Conservation (phyloP, 345 rosid species). For the Brassica incana region DNA sequence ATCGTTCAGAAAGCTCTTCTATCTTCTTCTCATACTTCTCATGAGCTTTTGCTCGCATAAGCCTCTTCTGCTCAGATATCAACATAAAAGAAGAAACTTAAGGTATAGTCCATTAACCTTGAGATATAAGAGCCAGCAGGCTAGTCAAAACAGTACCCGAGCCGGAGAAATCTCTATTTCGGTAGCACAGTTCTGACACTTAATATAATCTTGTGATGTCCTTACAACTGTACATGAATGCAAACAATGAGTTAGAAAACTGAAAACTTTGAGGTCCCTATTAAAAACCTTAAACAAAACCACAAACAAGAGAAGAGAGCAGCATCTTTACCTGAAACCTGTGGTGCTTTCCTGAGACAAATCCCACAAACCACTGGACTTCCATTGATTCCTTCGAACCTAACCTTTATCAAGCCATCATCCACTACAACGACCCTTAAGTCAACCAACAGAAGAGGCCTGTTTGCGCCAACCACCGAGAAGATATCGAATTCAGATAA, state of each 20-base stretch:
- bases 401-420: slow-evolving; percentile 57
- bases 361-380: slow-evolving; percentile 80
- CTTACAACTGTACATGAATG: slow-evolving; percentile 46
- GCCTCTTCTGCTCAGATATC: slow-evolving; percentile 60
- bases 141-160: slow-evolving; percentile 51
- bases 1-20: slow-evolving; percentile 64
- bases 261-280: not conserved
- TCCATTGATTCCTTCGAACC: slow-evolving; percentile 76
- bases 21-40: slow-evolving; percentile 85
- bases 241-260: slow-evolving; percentile 14
- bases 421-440: slow-evolving; percentile 63
- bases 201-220: slow-evolving; percentile 56
- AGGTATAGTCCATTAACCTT: not conserved
- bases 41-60: slow-evolving; percentile 68
- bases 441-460: slow-evolving; percentile 73
- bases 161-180: slow-evolving; percentile 72
- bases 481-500: slow-evolving; percentile 82
- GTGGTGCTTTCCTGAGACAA: slow-evolving; percentile 74
- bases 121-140: slow-evolving; percentile 14
- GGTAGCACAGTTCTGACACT: slow-evolving; percentile 67
- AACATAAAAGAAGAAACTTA: slow-evolving; percentile 18
- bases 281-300: not conserved
- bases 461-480: slow-evolving; percentile 80
- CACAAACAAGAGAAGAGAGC: slow-evolving; percentile 14
- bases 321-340: slow-evolving; percentile 47